Base-by-base conservation (phyloP, 176 grass and related monocot genomes). In the Cenchrus fungigraminus region DNA sequence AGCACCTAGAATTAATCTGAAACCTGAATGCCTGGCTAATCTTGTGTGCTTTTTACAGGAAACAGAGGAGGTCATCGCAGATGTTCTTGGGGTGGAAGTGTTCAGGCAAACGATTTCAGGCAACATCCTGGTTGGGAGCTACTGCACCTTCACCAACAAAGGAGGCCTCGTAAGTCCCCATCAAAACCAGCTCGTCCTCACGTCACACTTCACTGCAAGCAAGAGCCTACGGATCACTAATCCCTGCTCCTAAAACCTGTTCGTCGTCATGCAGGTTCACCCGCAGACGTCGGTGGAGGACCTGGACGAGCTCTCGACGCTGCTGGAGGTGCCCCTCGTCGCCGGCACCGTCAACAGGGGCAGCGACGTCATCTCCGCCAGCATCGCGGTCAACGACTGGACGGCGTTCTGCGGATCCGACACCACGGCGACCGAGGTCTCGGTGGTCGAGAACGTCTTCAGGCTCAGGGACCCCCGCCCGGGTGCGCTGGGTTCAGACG, bases 261-360 rank as follows among this genome's bases (percentile, higher is more conserved):
- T 74, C 4, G 4, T 9, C 44, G 6, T 29, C 7, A 10, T 71
- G 69, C 77, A 95, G 96, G 96, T 95, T 57, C 93, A 94, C 83
- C 97, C 97, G 12, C 91, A 87, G 40, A 96, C 93, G 67, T 92
- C 91, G 60, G 89, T 98, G 20, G 97, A 98, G 88, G 97, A 96
- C 76, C 84, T 94, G 70, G 97, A 95, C 20, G 97, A 98, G 74
- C 91, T 95, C 4, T 98, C 91, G 10, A 98, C 93, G 17, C 93
- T 98, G 78, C 91, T 96, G 64, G 88, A 98, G 90, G 91, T 98
- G 65, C 97, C 97, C 5, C 86, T 98, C n/a, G 90, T 92, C 12
- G 91, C 90, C 10, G 90, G 91, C 52, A 94, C 91, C 7, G 56
- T 98, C 51, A 98, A 98, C 88, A 78, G 93, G 61, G 96, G 93